Evolutionary conservation across 805 yeast genomes (phyloP).

Genomic region (Ogataea nonfermentans): DNA sequence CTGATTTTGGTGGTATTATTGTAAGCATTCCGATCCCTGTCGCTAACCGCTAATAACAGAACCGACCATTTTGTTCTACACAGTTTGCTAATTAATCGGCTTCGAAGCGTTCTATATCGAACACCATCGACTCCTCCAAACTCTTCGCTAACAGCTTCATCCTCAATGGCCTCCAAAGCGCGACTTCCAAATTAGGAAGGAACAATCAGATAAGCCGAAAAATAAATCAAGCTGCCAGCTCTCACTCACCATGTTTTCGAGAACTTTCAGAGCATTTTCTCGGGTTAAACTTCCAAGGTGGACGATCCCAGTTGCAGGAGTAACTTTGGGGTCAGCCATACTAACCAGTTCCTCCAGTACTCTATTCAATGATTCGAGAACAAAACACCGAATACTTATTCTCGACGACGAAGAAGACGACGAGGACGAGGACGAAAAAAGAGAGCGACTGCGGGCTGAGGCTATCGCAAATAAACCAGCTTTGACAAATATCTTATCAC

Average conservation of each 20-base stretch:
- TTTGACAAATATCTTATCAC: slow-evolving; percentile 62
- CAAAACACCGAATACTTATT: slow-evolving; percentile 22
- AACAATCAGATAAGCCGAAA: slow-evolving; percentile 10
- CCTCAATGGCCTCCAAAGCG: slow-evolving; percentile 2
- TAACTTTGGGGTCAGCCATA: slow-evolving; percentile 6
- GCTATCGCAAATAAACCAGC: slow-evolving; percentile 58
- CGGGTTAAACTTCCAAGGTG: not conserved
- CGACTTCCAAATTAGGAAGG: slow-evolving; percentile 16
- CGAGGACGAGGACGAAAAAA: slow-evolving; percentile 24
- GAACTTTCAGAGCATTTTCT: slow-evolving; percentile 3
- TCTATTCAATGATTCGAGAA: slow-evolving; percentile 19
- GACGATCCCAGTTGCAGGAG: slow-evolving; percentile 7
- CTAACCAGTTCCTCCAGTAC: slow-evolving; percentile 3
- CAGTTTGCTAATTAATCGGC: slow-evolving; percentile 7
- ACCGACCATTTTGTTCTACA: slow-evolving; percentile 16
- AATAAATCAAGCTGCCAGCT: not conserved
- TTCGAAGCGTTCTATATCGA: slow-evolving; percentile 7
- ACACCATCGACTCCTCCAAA: slow-evolving; percentile 4
- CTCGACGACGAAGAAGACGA: slow-evolving; percentile 30
- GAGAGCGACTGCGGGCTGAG: slow-evolving; percentile 41
- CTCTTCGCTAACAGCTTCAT: slow-evolving; percentile 16
- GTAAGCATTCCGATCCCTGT: slow-evolving; percentile 8
- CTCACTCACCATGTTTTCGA: slow-evolving; percentile 1
- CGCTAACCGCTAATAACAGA: slow-evolving; percentile 1
- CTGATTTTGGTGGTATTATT: slow-evolving; percentile 13